Conservation (phyloP, 2,329 filamentous ascomycete genomes). For the Clonostachys chloroleuca region DNA sequence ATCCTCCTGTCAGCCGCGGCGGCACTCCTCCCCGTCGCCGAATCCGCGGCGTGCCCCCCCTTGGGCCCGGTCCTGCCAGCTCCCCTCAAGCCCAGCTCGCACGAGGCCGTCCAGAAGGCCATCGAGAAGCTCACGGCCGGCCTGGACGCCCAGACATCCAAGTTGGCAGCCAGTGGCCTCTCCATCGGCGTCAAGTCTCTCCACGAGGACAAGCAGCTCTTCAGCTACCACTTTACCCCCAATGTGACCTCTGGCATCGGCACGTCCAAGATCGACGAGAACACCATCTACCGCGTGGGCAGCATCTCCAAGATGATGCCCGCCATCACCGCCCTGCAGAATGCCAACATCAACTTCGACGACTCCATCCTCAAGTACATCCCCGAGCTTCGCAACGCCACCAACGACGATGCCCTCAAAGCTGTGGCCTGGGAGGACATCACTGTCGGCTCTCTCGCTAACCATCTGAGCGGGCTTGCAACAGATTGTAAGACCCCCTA, state of each 20-base stretch:
- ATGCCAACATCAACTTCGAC: conserved; percentile 22
- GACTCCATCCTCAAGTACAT: conserved; percentile 39
- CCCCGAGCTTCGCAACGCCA: conserved; percentile 23
- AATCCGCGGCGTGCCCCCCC: conserved; percentile 23
- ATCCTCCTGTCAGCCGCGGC: neutral
- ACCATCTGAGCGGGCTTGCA: conserved; percentile 37
- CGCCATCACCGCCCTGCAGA: conserved; percentile 20
- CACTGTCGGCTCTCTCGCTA: conserved; percentile 36
- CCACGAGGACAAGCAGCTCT: conserved; percentile 23
- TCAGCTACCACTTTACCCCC: conserved; percentile 32
- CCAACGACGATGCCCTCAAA: conserved; percentile 17
- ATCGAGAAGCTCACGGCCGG: conserved; percentile 7
- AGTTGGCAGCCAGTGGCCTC: conserved; percentile 20
- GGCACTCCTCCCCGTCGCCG: neutral
- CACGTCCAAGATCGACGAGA: conserved; percentile 13
- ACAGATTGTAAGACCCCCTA: conserved; percentile 22
- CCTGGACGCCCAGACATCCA: conserved; percentile 15
- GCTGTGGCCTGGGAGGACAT: conserved; percentile 40
- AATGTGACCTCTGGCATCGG: conserved; percentile 11
- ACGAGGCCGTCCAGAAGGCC: conserved; percentile 15
- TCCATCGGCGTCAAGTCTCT: conserved; percentile 31
- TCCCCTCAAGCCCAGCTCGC: conserved; percentile 17
- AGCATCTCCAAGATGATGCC: conserved; percentile 27
- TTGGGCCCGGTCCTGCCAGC: conserved; percentile 26
- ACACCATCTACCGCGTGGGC: conserved; percentile 26